Base-by-base conservation (phyloP, 495 filamentous ascomycete species). In the Aspergillus baeticus region DNA sequence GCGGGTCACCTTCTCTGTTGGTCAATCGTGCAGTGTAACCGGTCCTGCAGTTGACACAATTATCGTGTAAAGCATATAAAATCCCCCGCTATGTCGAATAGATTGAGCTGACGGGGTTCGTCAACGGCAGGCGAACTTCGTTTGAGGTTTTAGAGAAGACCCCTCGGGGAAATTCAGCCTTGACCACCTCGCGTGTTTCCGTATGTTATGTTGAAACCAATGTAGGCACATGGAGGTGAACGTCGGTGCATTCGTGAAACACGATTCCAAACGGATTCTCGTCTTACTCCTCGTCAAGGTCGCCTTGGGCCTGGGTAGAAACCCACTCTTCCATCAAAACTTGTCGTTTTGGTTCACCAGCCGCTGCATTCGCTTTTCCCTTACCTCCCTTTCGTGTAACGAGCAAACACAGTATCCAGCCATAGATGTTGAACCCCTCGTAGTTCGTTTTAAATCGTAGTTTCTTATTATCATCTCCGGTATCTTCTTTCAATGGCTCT, bases 271-370 rank as follows among this genome's bases (percentile, higher is more conserved):
- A 11, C n/a, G 1, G n/a, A 50, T 34, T 15, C 31, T 31, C 17
- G 8, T 0, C 15, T 22, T 61, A 76, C 51, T 80, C 78, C 50
- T 82, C 80, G 51, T 77, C 74, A 21, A 73, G 34, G 39, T 65
- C 65, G n/a, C 63, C 65, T 54, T 76, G 72, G 3, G 70, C 73
- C 57, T 91, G 89, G 10, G 87, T 91, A 8, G 84, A 82, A 43
- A 96, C 93, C 88, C 91, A 96, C 66, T 92, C 90, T 77, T 97
- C 92, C 86, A 97, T 89, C 79, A 91, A 84, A 51, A 86, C 87
- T 63, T 91, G 87, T 26, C 89, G 86, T 13, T 63, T 61, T 6
- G 69, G 63, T 21, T 69, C 68, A 13, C 67, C 55, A 43, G 67
- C 47, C 15, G 57, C 62, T 22, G 63, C 68, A 50, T 53, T 74